A percentile compares a stretch with the other conserved stretches of the same genome.
phyloP scores from a whole-genome alignment of 306 rosid species.

The Alnus rubra region DNA sequence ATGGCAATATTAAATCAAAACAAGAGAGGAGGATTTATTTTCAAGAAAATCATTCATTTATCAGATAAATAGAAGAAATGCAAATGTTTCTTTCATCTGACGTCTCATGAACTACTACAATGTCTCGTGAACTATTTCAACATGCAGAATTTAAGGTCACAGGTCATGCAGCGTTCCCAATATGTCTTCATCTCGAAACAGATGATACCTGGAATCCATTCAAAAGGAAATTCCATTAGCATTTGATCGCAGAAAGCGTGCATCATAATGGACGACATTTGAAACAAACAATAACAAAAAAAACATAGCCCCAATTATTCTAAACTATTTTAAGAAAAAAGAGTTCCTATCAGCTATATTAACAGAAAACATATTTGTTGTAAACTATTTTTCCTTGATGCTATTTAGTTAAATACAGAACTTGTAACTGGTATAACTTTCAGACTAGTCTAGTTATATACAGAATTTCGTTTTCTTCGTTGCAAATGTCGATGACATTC shows the following conservation, averaged over 20 bases:
- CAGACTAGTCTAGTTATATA: neutral
- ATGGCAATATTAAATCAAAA: neutral
- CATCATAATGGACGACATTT: neutral
- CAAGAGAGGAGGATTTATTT: neutral
- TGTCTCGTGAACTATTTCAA: neutral
- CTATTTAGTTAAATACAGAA: neutral
- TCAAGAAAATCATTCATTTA: neutral
- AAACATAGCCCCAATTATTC: no score
- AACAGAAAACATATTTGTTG: neutral
- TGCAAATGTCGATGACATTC: neutral
- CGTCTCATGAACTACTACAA: neutral
- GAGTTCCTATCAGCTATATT: neutral
- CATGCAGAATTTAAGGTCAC: neutral
- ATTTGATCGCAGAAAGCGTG: neutral
- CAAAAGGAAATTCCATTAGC: neutral
- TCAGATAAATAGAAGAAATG: neutral
- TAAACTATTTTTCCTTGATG: neutral
- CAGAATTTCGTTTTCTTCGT: no score
- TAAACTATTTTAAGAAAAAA: neutral
- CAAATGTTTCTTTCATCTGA: neutral
- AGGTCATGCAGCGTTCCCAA: constrained; percentile 29
- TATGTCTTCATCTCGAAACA: constrained; percentile 31
- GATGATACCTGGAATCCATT: constrained; percentile 25
- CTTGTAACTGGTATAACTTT: neutral
- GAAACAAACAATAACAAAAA: neutral